Evolutionary conservation across 495 filamentous ascomycete genomes (phyloP).

Genomic region (Lentithecium fluviatile): DNA sequence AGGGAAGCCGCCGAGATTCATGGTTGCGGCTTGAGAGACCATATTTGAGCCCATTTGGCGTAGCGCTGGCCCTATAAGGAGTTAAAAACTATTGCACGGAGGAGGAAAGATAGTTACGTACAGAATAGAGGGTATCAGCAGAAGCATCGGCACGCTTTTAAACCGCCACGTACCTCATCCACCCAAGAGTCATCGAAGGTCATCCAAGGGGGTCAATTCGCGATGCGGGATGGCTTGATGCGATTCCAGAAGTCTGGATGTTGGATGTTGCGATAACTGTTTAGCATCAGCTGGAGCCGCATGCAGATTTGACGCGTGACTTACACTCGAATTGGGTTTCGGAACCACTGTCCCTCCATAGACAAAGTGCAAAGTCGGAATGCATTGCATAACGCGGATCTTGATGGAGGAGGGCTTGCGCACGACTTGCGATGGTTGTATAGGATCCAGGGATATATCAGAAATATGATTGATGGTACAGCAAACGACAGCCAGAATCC

Average conservation of each 20-base stretch:
- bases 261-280: constrained; percentile 14
- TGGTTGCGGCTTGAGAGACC: constrained; percentile 67
- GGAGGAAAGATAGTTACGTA: constrained; percentile 38
- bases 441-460: constrained; percentile 3
- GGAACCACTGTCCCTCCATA: constrained; percentile 8
- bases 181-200: constrained; percentile 33
- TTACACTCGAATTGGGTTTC: constrained; percentile 9
- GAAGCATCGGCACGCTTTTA: constrained; percentile 18
- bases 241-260: constrained; percentile 20
- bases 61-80: neutral
- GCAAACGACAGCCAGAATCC: constrained; percentile 70
- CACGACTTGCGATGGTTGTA: neutral
- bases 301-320: neutral
- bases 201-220: constrained; percentile 10
- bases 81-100: neutral
- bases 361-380: neutral
- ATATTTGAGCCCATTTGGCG: constrained; percentile 61
- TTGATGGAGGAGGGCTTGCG: neutral
- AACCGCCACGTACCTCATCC: constrained; percentile 29
- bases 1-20: constrained; percentile 67
- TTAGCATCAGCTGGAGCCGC: neutral
- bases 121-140: constrained; percentile 57
- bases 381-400: neutral
- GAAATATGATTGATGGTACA: constrained; percentile 2
- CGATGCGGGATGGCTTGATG: constrained; percentile 15